Evolutionary conservation across 768 basidiomycete genomes (phyloP).

Genomic region (Nidula microcarpa): DNA sequence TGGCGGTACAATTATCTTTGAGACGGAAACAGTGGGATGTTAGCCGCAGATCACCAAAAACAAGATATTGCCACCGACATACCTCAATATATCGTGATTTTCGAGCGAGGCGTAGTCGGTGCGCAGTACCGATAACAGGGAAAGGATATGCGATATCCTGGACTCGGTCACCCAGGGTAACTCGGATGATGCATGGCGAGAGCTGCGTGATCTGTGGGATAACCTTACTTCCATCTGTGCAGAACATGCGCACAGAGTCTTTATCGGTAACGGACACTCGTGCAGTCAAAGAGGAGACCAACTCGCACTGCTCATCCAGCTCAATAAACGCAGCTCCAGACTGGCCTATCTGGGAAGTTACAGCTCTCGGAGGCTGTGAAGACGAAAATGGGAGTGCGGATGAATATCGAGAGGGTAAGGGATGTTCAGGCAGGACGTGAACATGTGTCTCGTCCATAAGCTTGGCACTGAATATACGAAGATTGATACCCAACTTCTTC

Average conservation of each 20-base stretch:
- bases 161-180: slow-evolving; percentile 18
- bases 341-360: slow-evolving; percentile 13
- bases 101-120: slow-evolving; percentile 45
- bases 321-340: slow-evolving; percentile 9
- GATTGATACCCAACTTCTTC: slow-evolving; percentile 18
- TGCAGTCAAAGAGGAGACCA: slow-evolving; percentile 9
- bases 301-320: slow-evolving; percentile 21
- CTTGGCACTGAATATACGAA: slow-evolving; percentile 22
- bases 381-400: background rate
- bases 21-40: background rate
- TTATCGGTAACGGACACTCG: slow-evolving; percentile 11
- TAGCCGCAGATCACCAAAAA: background rate
- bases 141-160: slow-evolving; percentile 36
- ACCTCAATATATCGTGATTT: slow-evolving; percentile 51
- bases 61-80: slow-evolving; percentile 15
- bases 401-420: slow-evolving; percentile 1
- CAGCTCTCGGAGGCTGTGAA: background rate
- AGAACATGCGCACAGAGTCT: slow-evolving; percentile 9
- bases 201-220: slow-evolving; percentile 17
- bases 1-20: background rate
- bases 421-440: slow-evolving; percentile 18
- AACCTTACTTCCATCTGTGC: slow-evolving; percentile 6
- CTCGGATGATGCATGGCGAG: slow-evolving; percentile 26
- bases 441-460: slow-evolving; percentile 24
- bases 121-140: slow-evolving; percentile 31